Base-by-base conservation (phyloP, 2,329 filamentous ascomycete species). In the Capronia epimyces region DNA sequence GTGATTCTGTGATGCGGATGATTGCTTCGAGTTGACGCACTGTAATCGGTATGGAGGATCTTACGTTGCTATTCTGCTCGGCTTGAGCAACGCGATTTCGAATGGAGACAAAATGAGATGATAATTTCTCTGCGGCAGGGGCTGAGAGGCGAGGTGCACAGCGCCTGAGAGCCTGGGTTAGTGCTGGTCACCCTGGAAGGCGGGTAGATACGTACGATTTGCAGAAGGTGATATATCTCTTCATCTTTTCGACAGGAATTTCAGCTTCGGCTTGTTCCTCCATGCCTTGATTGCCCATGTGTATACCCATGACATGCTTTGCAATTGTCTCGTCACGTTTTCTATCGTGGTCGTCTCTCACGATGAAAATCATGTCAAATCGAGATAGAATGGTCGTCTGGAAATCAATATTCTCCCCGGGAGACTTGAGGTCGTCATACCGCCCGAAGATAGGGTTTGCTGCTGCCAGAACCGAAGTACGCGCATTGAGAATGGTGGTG, bases 331-430 rank as follows among this genome's bases (percentile, higher is more conserved):
- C 89, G 65, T 98, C 93, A 64, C 91, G 87, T 50, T 81, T 84
- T 39, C 88, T 81, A 56, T 91, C 88, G 67, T 98, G 93, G 56
- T 95, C 89, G 67, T 98, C 93, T 62, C 87, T 88, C 56, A 98
- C 91, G 60, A 98, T 96, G 75, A 97, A 98, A 60, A 98, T 97
- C 88, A 98, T 96, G 69, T 98, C 93, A 68, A 98, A 98, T 79
- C 93, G 87, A 2, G 91, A 97, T 59, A 98, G 68, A 64, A 98
- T 97, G 2, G 93, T 98, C 0, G 93, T 98, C 66, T 98, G 93
- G 71, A 98, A 98, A 70, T 98, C 93, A 60, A 98, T 98, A 66
- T 98, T 98, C 70, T 98, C 93, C 53, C 93, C 93, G 0, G 93
- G 93, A 0, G 87, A 89, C 70, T 97, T 97, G 75, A 98, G 84